A percentile compares a stretch with the other conserved stretches of the same genome.
Evolutionary conservation across 2,329 filamentous ascomycete genomes (phyloP).

Genomic region (Aspergillus sclerotialis): DNA sequence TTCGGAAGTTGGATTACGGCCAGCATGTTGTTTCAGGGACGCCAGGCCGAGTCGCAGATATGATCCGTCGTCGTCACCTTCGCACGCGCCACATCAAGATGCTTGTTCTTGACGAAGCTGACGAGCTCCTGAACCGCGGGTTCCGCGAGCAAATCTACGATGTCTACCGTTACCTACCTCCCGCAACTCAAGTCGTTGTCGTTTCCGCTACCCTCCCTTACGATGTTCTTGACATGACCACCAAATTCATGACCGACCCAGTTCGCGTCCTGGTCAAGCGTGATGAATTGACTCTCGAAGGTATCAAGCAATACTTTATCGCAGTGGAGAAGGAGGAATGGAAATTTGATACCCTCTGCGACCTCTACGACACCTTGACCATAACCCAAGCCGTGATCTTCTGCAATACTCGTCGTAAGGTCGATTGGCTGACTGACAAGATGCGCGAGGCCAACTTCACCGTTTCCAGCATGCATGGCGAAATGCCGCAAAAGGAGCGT

Average conservation of each 20-base stretch:
- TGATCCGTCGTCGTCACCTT: conserved; percentile 68
- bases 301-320: conserved; percentile 98
- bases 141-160: conserved; percentile 99
- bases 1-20: conserved; percentile 92
- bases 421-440: conserved; percentile 99
- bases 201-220: conserved; percentile 95
- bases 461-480: conserved; percentile 96
- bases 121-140: conserved; percentile 80
- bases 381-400: conserved; percentile 99
- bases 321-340: conserved; percentile 99
- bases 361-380: conserved; percentile 96
- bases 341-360: conserved; percentile 98
- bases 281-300: conserved; percentile 95
- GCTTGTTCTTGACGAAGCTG: conserved; percentile 69
- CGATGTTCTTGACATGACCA: conserved; percentile 98
- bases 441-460: conserved; percentile 99
- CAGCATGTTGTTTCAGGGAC: conserved; percentile 97
- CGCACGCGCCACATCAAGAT: conserved; percentile 72
- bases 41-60: conserved; percentile 87
- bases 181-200: conserved; percentile 95
- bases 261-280: conserved; percentile 96
- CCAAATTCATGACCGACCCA: conserved; percentile 99
- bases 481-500: conserved; percentile 97
- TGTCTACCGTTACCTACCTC: conserved; percentile 93
- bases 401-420: conserved; percentile 98